Evolutionary conservation across 2,329 filamentous ascomycete species (phyloP).

Genomic region (Aspergillus intermedius): DNA sequence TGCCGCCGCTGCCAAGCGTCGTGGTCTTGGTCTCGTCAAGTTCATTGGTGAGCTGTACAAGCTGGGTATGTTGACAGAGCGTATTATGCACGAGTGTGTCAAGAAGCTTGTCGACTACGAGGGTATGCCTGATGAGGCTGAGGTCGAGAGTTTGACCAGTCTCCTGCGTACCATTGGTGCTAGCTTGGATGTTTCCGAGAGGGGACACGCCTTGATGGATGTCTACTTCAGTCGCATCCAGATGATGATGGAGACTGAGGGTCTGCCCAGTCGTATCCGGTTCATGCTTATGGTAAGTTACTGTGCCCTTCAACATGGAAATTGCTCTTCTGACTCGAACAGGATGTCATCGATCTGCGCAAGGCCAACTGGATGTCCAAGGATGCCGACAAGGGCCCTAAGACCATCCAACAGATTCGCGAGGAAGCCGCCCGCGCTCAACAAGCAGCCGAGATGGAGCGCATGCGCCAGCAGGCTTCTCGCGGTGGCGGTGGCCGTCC

Average conservation of each 20-base stretch:
- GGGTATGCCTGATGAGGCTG: conserved; percentile 85
- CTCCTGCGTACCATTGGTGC: conserved; percentile 84
- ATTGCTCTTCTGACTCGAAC: conserved; percentile 8
- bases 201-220: conserved; percentile 81
- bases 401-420: conserved; percentile 90
- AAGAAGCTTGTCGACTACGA: conserved; percentile 95
- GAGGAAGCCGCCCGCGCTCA: conserved; percentile 71
- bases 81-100: conserved; percentile 99
- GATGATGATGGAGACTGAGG: conserved; percentile 69
- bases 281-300: conserved; percentile 79
- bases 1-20: conserved; percentile 88
- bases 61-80: conserved; percentile 94
- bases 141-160: conserved; percentile 92
- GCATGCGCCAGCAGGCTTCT: conserved; percentile 43
- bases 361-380: conserved; percentile 74
- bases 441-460: conserved; percentile 69
- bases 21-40: conserved; percentile 93
- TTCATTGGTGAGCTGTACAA: conserved; percentile 99
- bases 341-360: conserved; percentile 81
- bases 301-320: not conserved
- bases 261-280: conserved; percentile 76
- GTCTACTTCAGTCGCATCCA: conserved; percentile 89
- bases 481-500: conserved; percentile 62
- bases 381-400: conserved; percentile 87
- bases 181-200: conserved; percentile 76